A percentile compares a stretch with the other conserved stretches of the same genome.
Evolutionary conservation across 768 basidiomycete species (phyloP).

Genomic region (Leccinum barrowsii): DNA sequence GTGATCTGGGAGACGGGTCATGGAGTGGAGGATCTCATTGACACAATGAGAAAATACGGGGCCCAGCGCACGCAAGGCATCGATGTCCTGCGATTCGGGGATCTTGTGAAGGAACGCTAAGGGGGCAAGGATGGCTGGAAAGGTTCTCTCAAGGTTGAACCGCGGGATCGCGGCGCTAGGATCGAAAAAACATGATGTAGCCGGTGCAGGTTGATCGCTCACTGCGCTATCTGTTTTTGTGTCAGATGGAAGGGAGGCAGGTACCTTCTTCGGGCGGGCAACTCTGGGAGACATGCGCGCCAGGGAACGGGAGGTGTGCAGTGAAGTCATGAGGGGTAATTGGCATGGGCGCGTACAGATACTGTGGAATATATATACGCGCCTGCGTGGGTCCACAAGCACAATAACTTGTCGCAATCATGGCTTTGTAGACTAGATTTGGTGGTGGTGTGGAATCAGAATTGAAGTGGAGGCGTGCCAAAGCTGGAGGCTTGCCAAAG

Average conservation of each 20-base stretch:
- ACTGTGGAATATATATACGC: slow-evolving; percentile 1
- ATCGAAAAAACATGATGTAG: slow-evolving; percentile 16
- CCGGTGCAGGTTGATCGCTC: slow-evolving; percentile 26
- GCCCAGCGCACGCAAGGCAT: slow-evolving; percentile 28
- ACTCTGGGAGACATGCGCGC: not conserved
- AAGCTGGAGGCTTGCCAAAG: not conserved
- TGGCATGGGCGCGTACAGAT: not conserved
- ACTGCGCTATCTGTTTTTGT: slow-evolving; percentile 22
- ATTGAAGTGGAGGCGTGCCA: not conserved
- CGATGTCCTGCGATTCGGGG: slow-evolving; percentile 22
- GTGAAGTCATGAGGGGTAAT: slow-evolving; percentile 8
- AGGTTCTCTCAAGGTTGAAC: slow-evolving; percentile 33
- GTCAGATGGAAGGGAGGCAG: not conserved
- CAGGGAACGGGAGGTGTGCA: slow-evolving; percentile 10
- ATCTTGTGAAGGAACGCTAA: slow-evolving; percentile 26
- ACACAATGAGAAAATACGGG: slow-evolving; percentile 24
- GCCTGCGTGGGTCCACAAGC: not conserved
- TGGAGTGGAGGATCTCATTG: slow-evolving; percentile 26
- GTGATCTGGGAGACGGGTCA: slow-evolving; percentile 21
- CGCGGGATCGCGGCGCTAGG: slow-evolving; percentile 6
- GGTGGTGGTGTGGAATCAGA: not conserved
- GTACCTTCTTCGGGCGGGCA: not conserved
- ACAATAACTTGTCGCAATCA: not conserved
- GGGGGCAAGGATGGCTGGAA: slow-evolving; percentile 35
- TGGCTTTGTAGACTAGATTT: not conserved